A percentile compares a stretch with the other conserved stretches of the same genome.
Conservation (phyloP, 2,329 filamentous ascomycete species). For the Diplodia sapinea region DNA sequence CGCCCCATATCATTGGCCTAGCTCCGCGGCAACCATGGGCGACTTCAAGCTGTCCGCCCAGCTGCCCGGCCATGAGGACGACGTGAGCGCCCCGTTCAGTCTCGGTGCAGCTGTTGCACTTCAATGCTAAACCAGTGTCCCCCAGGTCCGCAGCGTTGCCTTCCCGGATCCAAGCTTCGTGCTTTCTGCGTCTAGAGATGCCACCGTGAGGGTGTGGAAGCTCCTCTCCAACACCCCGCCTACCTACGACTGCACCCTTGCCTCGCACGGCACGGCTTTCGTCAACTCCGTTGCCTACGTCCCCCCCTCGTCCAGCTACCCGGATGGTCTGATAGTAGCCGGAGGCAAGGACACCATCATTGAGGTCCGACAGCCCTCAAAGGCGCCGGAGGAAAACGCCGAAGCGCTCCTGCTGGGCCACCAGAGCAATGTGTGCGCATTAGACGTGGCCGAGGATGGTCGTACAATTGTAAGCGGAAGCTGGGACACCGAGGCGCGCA, state of each 20-base stretch:
- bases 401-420: constrained; percentile 88
- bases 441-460: constrained; percentile 77
- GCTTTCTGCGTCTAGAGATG: constrained; percentile 88
- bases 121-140: constrained; percentile 7
- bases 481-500: constrained; percentile 86
- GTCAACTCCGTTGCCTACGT: constrained; percentile 85
- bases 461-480: constrained; percentile 84
- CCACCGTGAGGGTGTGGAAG: constrained; percentile 86
- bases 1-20: constrained; percentile 33
- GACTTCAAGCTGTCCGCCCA: constrained; percentile 94
- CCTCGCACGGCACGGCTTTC: constrained; percentile 81
- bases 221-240: constrained; percentile 69
- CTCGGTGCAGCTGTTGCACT: not conserved
- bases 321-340: constrained; percentile 82
- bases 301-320: constrained; percentile 69
- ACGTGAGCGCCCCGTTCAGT: constrained; percentile 65
- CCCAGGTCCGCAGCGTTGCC: constrained; percentile 81
- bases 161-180: constrained; percentile 76
- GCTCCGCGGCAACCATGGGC: constrained; percentile 61
- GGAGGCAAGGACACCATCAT: constrained; percentile 93
- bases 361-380: constrained; percentile 78
- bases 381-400: constrained; percentile 73
- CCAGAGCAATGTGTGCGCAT: constrained; percentile 81
- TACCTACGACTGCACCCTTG: constrained; percentile 76
- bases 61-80: constrained; percentile 86